Evolutionary conservation across 768 basidiomycete species (phyloP), one percentile per base, ranked within the genome.

Genomic region (Kwoniella pini): DNA sequence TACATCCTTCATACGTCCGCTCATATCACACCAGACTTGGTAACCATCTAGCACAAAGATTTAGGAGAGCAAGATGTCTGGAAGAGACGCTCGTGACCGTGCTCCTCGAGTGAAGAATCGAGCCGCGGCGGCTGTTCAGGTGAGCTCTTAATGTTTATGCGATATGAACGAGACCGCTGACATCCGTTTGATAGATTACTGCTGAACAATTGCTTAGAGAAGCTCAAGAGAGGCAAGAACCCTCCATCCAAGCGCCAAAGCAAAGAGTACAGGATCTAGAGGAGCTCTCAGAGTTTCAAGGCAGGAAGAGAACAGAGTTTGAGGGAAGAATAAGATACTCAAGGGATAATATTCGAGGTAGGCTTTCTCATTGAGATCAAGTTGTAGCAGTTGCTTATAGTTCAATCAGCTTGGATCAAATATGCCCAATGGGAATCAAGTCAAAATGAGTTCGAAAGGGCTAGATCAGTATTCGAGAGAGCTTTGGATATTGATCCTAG

Each of bases 251-350:
- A 50, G 93, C 94, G 0, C 96, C 96, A 11, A 90, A 88, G 70
- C 96, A 99, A 76, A 86, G 93, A 39, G 88, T 99, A 30, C 92
- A 95, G 80, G 96, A 99, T 79, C 90, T 92, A 70, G 96, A 99
- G 77, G 85, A 84, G 65, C 80, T 84, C 12, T 85, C 87, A 24
- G 90, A 92, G 72, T 90, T 90, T 52, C 82, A 89, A 54, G 88
- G 88, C 3, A 84, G 91, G 44, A 92, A 91, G 79, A 85, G 91
- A 82, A 87, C 85, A 48, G 91, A 92, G 75, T 93, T 88, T 66
- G 91, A 93, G 77, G 91, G 90, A 66, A 86, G 89, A 11, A 82
- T 84, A 55, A 70, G 83, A 51, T 80, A 80, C 57, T 76, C 73
- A n/a, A 60, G 75, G 42, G 70, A 72, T 53, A 72, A 62, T 46